These are phyloP conservation scores for Clavispora santaluciae DNA, from an alignment of 805 yeast genomes.

Conservation along the genomic window DNA sequence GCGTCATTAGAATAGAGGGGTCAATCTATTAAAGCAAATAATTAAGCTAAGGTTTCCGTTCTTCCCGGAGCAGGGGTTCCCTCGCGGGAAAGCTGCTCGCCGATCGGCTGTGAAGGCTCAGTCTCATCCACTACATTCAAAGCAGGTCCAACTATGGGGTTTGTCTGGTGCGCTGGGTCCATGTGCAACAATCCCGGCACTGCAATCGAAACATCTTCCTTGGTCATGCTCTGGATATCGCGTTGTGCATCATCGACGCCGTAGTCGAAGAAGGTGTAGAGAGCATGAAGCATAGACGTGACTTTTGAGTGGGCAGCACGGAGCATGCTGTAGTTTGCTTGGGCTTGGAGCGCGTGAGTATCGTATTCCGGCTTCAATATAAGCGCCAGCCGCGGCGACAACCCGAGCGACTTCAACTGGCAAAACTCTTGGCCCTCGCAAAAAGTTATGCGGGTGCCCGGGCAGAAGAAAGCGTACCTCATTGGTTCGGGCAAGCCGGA, in stretches of 20 bases:
- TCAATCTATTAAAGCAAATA: no score
- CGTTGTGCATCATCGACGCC: constrained; percentile 26
- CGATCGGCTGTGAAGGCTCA: not conserved
- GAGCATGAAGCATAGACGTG: constrained; percentile 18
- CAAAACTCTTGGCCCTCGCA: constrained; percentile 48
- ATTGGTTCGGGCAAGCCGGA: constrained; percentile 48
- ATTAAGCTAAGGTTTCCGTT: not conserved
- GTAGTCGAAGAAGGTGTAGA: constrained; percentile 40
- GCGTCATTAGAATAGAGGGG: no score
- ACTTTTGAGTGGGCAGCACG: not conserved
- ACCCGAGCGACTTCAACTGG: constrained; percentile 48
- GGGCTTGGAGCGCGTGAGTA: constrained; percentile 14
- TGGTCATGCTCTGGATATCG: constrained; percentile 8
- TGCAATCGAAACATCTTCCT: not conserved
- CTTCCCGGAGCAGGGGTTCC: not conserved
- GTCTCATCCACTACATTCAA: not conserved
- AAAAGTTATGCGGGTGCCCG: constrained; percentile 46
- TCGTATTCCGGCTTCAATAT: constrained; percentile 60
- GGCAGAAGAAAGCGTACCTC: constrained; percentile 33
- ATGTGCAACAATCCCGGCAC: not conserved
- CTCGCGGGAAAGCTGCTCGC: not conserved
- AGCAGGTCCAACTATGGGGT: not conserved
- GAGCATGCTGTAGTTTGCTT: not conserved
- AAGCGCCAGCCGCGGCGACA: constrained; percentile 70
- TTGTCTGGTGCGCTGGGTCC: not conserved